Conservation (phyloP, 1,284 basidiomycete genomes). For the Athelia sp. region DNA sequence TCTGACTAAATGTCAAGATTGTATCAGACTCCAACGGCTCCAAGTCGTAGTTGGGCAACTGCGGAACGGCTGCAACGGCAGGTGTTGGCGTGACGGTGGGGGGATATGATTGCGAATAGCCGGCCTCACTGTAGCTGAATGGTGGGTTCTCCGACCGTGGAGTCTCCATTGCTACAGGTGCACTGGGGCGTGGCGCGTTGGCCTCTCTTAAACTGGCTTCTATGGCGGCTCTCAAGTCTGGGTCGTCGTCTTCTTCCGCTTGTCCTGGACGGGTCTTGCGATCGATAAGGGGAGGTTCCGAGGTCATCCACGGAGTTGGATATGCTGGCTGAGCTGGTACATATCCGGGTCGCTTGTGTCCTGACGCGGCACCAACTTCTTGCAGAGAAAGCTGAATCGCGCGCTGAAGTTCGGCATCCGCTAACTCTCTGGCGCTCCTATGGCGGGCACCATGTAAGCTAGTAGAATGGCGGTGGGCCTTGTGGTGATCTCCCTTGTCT, state of each 20-base stretch:
- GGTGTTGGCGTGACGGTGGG: constrained; percentile 39
- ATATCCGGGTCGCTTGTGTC: constrained; percentile 55
- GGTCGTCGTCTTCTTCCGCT: constrained; percentile 74
- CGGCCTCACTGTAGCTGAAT: constrained; percentile 29
- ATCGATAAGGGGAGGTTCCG: constrained; percentile 73
- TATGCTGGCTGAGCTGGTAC: constrained; percentile 54
- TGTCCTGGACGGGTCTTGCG: constrained; percentile 38
- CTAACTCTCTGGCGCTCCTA: constrained; percentile 56
- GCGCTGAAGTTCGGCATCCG: constrained; percentile 87
- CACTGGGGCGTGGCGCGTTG: constrained; percentile 74
- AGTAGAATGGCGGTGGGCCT: constrained; percentile 44
- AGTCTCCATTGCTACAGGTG: constrained; percentile 60
- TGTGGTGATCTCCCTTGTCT: constrained; percentile 28
- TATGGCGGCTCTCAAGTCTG: constrained; percentile 91
- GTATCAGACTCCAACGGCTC: constrained; percentile 77
- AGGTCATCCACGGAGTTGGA: constrained; percentile 47
- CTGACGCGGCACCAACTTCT: constrained; percentile 57
- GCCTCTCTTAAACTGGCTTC: constrained; percentile 91
- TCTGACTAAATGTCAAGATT: constrained; percentile 86
- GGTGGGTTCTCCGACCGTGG: constrained; percentile 38
- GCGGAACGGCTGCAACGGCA: constrained; percentile 40
- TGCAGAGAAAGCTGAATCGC: constrained; percentile 91
- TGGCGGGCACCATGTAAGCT: constrained; percentile 46
- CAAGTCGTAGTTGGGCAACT: constrained; percentile 73
- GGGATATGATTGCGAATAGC: constrained; percentile 40